Evolutionary conservation across 2,329 filamentous ascomycete genomes (phyloP).

Genomic region (Neurospora crassa): DNA sequence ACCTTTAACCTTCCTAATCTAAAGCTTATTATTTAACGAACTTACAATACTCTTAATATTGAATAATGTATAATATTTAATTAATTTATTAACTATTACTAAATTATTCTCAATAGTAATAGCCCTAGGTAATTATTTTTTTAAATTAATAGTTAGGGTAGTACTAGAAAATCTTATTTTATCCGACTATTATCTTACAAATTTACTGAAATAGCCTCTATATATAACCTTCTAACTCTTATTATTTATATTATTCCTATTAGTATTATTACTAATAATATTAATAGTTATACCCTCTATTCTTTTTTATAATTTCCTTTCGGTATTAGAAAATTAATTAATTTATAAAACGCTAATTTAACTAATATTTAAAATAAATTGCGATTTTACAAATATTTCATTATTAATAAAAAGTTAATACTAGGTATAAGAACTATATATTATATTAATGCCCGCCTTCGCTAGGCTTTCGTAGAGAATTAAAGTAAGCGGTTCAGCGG

Average conservation of each 20-base stretch:
- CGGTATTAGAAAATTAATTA: fast-evolving
- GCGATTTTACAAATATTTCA: background rate
- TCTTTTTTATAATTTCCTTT: background rate
- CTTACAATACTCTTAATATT: too few species aligned
- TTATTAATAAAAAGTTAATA: background rate
- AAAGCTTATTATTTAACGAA: too few species aligned
- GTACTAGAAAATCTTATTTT: background rate
- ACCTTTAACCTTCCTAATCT: too few species aligned
- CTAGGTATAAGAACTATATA: background rate
- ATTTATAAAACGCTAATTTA: background rate
- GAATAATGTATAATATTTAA: too few species aligned
- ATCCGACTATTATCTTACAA: background rate
- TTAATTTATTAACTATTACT: too few species aligned
- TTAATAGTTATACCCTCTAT: background rate
- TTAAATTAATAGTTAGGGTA: too few species aligned
- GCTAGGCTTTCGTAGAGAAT: background rate
- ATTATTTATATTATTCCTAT: background rate
- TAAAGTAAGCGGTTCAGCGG: background rate
- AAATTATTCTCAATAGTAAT: too few species aligned
- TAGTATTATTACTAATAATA: background rate
- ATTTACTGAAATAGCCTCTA: background rate
- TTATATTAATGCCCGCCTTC: background rate
- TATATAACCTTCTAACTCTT: background rate
- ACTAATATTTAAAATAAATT: background rate
- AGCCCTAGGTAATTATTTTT: too few species aligned